Evolutionary conservation across 164 flowering plant genomes (phyloP).

Genomic region (Annona cherimola): DNA sequence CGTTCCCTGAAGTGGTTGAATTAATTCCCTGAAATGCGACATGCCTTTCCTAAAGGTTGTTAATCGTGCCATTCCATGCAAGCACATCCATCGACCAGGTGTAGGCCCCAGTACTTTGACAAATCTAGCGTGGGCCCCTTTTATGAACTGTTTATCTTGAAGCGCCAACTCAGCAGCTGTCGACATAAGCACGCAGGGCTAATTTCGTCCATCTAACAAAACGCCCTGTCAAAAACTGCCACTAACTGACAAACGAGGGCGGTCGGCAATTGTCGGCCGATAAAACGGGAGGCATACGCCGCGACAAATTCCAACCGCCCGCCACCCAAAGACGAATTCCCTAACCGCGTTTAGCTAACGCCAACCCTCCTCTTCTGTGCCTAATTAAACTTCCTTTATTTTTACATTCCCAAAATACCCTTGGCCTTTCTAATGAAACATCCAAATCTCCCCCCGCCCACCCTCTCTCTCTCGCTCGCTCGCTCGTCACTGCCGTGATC

Average conservation of each 20-base stretch:
- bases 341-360: not conserved
- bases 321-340: not conserved
- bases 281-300: conserved; percentile 38
- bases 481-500: conserved; percentile 1
- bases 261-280: conserved; percentile 36
- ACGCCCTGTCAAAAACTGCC: not conserved
- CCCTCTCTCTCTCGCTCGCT: conserved; percentile 4
- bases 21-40: no score
- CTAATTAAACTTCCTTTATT: not conserved
- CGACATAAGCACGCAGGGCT: not conserved
- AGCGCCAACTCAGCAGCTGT: not conserved
- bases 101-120: not conserved
- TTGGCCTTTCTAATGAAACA: not conserved
- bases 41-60: not conserved
- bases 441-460: not conserved
- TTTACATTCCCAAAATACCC: conserved; percentile 1
- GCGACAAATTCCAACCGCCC: conserved; percentile 18
- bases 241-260: conserved; percentile 15
- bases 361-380: not conserved
- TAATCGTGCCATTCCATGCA: not conserved
- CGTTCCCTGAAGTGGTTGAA: no score
- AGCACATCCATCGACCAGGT: not conserved
- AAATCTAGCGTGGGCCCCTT: not conserved
- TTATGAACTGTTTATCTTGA: not conserved
- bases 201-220: not conserved